A percentile compares a stretch with the other conserved stretches of the same genome.
Evolutionary conservation across 345 rosid genomes (phyloP).

Genomic region (Gossypium arboreum): DNA sequence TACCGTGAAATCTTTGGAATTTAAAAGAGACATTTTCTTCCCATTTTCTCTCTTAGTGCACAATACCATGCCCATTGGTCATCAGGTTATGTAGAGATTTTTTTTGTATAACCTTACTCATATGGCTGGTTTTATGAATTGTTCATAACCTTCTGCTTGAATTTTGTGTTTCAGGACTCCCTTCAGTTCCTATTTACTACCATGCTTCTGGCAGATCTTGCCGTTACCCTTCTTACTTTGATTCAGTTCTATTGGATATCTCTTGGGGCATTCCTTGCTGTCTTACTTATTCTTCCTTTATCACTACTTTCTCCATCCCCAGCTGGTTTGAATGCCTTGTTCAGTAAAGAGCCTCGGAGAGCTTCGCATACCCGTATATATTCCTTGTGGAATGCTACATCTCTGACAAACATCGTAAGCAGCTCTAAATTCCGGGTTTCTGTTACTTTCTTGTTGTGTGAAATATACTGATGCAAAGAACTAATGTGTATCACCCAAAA

Average conservation of each 20-base stretch:
- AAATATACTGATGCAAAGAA: background rate
- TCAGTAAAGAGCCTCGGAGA: slow-evolving; percentile 87
- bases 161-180: slow-evolving; percentile 55
- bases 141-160: slow-evolving; percentile 5
- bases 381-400: slow-evolving; percentile 84
- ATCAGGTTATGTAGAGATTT: slow-evolving; percentile 52
- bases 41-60: slow-evolving; percentile 75
- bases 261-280: slow-evolving; percentile 75
- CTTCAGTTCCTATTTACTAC: slow-evolving; percentile 70
- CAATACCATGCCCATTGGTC: slow-evolving; percentile 86
- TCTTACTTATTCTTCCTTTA: slow-evolving; percentile 85
- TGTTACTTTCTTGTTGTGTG: background rate
- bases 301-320: slow-evolving; percentile 87
- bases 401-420: slow-evolving; percentile 84
- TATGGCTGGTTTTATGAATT: slow-evolving; percentile 1
- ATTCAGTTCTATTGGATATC: slow-evolving; percentile 90
- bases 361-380: slow-evolving; percentile 85
- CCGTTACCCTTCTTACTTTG: slow-evolving; percentile 73
- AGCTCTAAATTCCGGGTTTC: background rate
- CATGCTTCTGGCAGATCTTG: slow-evolving; percentile 83
- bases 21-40: slow-evolving; percentile 61
- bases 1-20: slow-evolving; percentile 65
- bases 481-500: background rate
- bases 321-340: slow-evolving; percentile 89
- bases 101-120: background rate